Percentiles rank a stretch among this genome's conserved stretches.
These are phyloP conservation scores for Trametes coccinea DNA, from an alignment of 768 basidiomycete genomes.

Conservation along the genomic window DNA sequence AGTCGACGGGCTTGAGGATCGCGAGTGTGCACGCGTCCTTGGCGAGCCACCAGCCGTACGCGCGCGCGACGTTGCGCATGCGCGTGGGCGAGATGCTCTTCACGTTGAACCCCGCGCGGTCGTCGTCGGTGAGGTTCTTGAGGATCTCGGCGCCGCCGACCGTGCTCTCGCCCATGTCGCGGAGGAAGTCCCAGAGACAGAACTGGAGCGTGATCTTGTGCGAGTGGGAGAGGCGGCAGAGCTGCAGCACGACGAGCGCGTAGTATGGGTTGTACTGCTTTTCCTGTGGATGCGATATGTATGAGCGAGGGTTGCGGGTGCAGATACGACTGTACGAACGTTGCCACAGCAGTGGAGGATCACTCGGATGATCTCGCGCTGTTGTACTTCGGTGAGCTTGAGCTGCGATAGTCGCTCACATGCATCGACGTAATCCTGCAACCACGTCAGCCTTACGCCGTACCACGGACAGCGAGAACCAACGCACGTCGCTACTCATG, in stretches of 20 bases:
- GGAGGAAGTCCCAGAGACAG: constrained; percentile 94
- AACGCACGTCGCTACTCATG: constrained; percentile 90
- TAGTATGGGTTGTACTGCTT: constrained; percentile 95
- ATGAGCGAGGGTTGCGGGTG: constrained; percentile 1
- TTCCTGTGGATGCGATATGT: constrained; percentile 53
- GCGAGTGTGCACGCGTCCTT: constrained; percentile 75
- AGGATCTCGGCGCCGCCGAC: constrained; percentile 81
- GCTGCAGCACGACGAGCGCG: constrained; percentile 81
- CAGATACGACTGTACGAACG: constrained; percentile 44
- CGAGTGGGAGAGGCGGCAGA: constrained; percentile 76
- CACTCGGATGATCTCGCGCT: constrained; percentile 93
- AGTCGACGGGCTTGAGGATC: constrained; percentile 92
- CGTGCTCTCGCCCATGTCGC: constrained; percentile 81
- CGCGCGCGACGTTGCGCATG: constrained; percentile 73
- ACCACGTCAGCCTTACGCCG: background rate
- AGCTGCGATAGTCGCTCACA: constrained; percentile 87
- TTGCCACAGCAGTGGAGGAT: constrained; percentile 90
- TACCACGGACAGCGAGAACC: background rate
- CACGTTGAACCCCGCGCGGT: constrained; percentile 43
- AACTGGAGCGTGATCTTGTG: constrained; percentile 94
- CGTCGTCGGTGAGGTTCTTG: constrained; percentile 55
- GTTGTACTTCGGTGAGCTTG: constrained; percentile 84
- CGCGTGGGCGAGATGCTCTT: constrained; percentile 59
- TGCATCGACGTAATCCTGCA: constrained; percentile 93
- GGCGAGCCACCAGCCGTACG: constrained; percentile 92